Conservation (phyloP, 495 filamentous ascomycete genomes). For the Daldinia grandis region DNA sequence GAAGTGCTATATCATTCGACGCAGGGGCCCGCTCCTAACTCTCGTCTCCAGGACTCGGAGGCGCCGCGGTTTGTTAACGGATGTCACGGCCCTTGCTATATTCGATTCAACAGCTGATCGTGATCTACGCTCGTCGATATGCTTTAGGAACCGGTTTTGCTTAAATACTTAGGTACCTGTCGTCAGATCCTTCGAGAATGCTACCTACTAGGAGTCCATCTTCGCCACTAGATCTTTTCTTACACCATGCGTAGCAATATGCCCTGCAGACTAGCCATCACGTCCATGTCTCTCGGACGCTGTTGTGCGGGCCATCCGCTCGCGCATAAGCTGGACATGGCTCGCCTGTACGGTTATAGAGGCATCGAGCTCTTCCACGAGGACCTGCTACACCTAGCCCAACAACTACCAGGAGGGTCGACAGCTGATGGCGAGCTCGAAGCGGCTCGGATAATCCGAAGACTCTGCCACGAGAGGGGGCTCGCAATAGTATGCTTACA, state of each 20-base stretch:
- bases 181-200: neutral
- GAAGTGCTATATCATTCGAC: conserved; percentile 19
- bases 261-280: conserved; percentile 61
- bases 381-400: conserved; percentile 72
- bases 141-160: neutral
- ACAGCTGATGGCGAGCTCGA: conserved; percentile 58
- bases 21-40: conserved; percentile 37
- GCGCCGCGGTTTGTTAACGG: neutral
- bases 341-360: conserved; percentile 68
- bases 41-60: conserved; percentile 2
- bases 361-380: conserved; percentile 85
- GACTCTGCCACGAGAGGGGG: conserved; percentile 64
- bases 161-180: neutral
- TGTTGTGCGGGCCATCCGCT: conserved; percentile 64
- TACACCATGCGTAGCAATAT: conserved; percentile 30
- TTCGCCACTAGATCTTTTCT: neutral
- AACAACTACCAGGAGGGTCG: conserved; percentile 40
- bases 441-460: conserved; percentile 65
- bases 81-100: neutral
- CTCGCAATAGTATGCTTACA: conserved; percentile 76
- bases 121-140: neutral
- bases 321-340: conserved; percentile 69
- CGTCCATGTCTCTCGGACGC: conserved; percentile 78
- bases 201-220: neutral
- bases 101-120: neutral